Evolutionary conservation across 257 asterid species (phyloP).

Genomic region (Coffea canephora): DNA sequence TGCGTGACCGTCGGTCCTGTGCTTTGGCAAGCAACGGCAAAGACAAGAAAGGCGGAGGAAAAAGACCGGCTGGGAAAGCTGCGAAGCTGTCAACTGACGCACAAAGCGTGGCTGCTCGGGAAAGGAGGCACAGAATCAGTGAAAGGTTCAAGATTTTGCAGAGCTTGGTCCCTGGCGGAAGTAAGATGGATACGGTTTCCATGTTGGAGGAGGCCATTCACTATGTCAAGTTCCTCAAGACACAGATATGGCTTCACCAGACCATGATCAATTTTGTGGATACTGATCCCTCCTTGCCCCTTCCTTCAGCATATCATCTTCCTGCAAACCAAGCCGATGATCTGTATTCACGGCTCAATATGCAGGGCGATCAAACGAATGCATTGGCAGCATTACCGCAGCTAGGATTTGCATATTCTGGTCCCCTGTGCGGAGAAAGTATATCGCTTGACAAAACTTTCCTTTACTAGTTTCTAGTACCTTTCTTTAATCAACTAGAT

Average conservation of each 20-base stretch:
- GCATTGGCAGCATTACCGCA: not conserved
- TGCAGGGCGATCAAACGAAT: not conserved
- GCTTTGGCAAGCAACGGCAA: constrained; percentile 9
- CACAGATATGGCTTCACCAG: constrained; percentile 69
- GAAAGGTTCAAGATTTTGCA: constrained; percentile 75
- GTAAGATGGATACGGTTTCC: constrained; percentile 73
- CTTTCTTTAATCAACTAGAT: not conserved
- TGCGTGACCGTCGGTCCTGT: constrained; percentile 5
- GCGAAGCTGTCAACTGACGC: constrained; percentile 74
- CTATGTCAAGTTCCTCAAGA: constrained; percentile 74
- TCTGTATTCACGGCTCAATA: not conserved
- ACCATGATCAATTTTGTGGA: constrained; percentile 38
- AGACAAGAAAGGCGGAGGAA: constrained; percentile 22
- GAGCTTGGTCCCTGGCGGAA: constrained; percentile 77
- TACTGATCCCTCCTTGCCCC: not conserved
- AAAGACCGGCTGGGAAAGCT: constrained; percentile 13
- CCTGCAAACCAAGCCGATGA: not conserved
- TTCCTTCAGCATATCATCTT: not conserved
- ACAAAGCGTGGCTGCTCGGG: constrained; percentile 79
- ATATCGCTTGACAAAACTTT: not conserved
- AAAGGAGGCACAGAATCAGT: constrained; percentile 79
- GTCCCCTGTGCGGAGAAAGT: not conserved
- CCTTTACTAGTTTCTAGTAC: not conserved
- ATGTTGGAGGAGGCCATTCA: constrained; percentile 84
- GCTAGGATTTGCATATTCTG: constrained; percentile 2